Percentiles rank a stretch among this genome's conserved stretches.
phyloP scores from a whole-genome alignment of 1,284 basidiomycete species.

The Sutorius eximius region DNA sequence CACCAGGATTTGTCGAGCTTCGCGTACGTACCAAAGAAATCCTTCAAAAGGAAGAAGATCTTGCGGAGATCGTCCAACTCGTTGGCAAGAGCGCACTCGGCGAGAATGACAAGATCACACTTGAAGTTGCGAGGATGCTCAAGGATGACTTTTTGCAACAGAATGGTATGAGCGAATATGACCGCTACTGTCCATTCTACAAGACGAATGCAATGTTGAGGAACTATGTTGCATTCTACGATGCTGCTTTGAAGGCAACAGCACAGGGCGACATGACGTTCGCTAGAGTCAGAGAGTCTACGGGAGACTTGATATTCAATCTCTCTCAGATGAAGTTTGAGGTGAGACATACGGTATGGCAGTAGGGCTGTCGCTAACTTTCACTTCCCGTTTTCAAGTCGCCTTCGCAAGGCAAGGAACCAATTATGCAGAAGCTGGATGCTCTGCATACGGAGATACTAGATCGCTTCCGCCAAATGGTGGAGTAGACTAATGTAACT shows the following conservation, averaged over 20 bases:
- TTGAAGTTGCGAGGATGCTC: slow-evolving; percentile 96
- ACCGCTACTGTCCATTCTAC: slow-evolving; percentile 98
- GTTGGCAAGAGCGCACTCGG: slow-evolving; percentile 98
- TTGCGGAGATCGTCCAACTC: slow-evolving; percentile 98
- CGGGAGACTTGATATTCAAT: slow-evolving; percentile 90
- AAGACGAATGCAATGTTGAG: slow-evolving; percentile 96
- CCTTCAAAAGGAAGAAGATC: slow-evolving; percentile 96
- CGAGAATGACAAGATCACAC: slow-evolving; percentile 97
- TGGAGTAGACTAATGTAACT: slow-evolving; percentile 53
- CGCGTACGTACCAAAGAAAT: slow-evolving; percentile 95
- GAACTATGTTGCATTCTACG: slow-evolving; percentile 96
- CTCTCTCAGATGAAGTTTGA: slow-evolving; percentile 99
- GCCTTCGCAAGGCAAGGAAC: slow-evolving; percentile 82
- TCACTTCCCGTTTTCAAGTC: slow-evolving; percentile 47
- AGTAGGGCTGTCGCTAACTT: slow-evolving; percentile 20
- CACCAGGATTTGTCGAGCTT: slow-evolving; percentile 92
- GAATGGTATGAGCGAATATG: slow-evolving; percentile 98
- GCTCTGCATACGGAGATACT: slow-evolving; percentile 79
- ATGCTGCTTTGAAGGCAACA: slow-evolving; percentile 84
- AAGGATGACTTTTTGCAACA: slow-evolving; percentile 99
- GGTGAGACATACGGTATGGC: slow-evolving; percentile 44
- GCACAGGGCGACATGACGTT: slow-evolving; percentile 90
- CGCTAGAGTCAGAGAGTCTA: slow-evolving; percentile 85
- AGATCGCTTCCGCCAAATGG: slow-evolving; percentile 86
- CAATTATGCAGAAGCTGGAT: slow-evolving; percentile 80